A percentile compares a stretch with the other conserved stretches of the same genome.
These are phyloP conservation scores for Anethum foeniculum DNA, from an alignment of 140 eudicot species.

Conservation along the genomic window DNA sequence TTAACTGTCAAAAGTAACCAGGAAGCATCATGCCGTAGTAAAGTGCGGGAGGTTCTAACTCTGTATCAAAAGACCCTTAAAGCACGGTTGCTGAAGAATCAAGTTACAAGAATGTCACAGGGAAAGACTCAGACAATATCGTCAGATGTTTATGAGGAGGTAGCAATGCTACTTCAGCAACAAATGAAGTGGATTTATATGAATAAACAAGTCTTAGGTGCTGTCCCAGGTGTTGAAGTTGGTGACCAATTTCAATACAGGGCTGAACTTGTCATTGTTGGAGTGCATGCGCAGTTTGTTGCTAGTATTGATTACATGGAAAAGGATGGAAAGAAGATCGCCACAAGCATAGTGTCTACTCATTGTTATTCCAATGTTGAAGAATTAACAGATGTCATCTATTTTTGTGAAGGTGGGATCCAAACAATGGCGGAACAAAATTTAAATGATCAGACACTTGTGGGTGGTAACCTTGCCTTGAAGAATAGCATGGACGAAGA, in stretches of 20 bases:
- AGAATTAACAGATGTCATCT: conserved; percentile 18
- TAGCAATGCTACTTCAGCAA: conserved; percentile 18
- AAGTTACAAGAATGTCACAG: conserved; percentile 11
- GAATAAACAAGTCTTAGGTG: conserved; percentile 21
- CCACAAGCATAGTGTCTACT: conserved; percentile 38
- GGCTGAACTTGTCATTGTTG: conserved; percentile 35
- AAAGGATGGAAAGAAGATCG: conserved; percentile 21
- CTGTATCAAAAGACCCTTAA: conserved; percentile 16
- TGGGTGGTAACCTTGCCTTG: conserved; percentile 52
- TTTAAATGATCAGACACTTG: conserved; percentile 46
- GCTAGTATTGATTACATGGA: conserved; percentile 33
- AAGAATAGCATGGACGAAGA: conserved; percentile 39
- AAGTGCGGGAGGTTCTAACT: conserved; percentile 24
- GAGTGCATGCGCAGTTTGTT: conserved; percentile 26
- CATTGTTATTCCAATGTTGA: conserved; percentile 23
- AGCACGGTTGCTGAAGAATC: not conserved
- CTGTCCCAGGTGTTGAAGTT: conserved; percentile 32
- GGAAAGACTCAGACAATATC: not conserved
- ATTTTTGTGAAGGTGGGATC: conserved; percentile 36
- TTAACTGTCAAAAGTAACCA: not conserved
- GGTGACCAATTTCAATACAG: conserved; percentile 34
- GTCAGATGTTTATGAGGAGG: conserved; percentile 13
- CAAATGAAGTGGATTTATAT: conserved; percentile 17
- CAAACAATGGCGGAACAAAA: not conserved
- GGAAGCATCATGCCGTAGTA: conserved; percentile 22